Conservation (phyloP, 1,139 yeast species). For the Debaryomyces subglobosus region DNA sequence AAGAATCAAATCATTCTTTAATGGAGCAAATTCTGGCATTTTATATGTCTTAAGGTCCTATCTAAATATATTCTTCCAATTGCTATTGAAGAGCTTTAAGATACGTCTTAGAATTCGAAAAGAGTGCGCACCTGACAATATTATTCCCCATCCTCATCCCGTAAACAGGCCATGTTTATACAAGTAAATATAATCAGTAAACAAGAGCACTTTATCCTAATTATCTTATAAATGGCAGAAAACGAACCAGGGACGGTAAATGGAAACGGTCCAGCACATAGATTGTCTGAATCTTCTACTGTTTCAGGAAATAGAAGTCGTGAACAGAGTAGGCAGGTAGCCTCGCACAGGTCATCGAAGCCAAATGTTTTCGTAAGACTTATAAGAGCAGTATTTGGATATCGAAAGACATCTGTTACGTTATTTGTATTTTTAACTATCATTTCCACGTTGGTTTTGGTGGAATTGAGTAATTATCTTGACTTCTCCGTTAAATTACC, state of each 20-base stretch:
- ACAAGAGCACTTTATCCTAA: not conserved
- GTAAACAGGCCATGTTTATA: not conserved
- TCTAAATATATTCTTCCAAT: not conserved
- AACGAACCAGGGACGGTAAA: not conserved
- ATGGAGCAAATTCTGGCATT: constrained; percentile 59
- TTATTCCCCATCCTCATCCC: not conserved
- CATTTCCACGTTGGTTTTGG: constrained; percentile 32
- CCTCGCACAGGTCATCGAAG: not conserved
- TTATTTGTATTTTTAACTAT: constrained; percentile 49
- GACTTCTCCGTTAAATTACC: constrained; percentile 48
- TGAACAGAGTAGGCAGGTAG: not conserved
- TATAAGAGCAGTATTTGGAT: constrained; percentile 51
- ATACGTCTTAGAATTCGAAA: not conserved
- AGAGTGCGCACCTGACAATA: not conserved
- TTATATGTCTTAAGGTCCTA: not conserved
- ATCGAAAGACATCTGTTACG: constrained; percentile 62
- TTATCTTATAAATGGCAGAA: constrained; percentile 3
- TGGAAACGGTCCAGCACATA: not conserved
- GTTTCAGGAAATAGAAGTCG: not conserved
- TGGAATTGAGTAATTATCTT: constrained; percentile 37
- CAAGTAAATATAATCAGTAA: not conserved
- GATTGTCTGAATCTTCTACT: not conserved
- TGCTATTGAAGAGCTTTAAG: not conserved
- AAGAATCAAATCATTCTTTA: constrained; percentile 85
- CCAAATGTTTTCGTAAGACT: constrained; percentile 33